Conservation (phyloP, 2,329 filamentous ascomycete genomes). For the Colletotrichum tropicicola region DNA sequence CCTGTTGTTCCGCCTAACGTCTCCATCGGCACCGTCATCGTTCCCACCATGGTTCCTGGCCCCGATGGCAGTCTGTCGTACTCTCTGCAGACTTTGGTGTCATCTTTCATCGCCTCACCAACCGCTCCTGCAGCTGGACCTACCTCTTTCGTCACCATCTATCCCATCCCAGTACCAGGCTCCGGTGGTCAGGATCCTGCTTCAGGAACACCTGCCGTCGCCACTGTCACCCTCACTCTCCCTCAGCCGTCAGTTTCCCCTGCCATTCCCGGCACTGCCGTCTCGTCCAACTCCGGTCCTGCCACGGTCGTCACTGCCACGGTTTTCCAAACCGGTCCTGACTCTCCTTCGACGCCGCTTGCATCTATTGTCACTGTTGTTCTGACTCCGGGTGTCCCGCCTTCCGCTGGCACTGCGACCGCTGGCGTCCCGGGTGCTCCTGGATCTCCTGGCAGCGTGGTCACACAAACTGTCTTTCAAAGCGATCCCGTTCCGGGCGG, state of each 20-base stretch:
- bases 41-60: constrained; percentile 34
- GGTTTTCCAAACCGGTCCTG: not conserved
- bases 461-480: not conserved
- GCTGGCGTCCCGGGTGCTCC: not conserved
- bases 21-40: constrained; percentile 9
- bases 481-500: constrained; percentile 9
- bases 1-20: not conserved
- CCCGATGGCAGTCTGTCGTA: constrained; percentile 42
- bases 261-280: not conserved
- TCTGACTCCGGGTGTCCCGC: not conserved
- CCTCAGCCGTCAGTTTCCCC: not conserved
- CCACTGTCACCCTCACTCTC: constrained; percentile 28
- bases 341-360: not conserved
- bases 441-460: not conserved
- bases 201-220: constrained; percentile 33
- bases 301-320: constrained; percentile 8
- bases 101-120: constrained; percentile 39
- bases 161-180: constrained; percentile 40
- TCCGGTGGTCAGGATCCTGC: constrained; percentile 33
- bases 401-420: not conserved
- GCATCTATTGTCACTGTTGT: not conserved
- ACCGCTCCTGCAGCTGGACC: constrained; percentile 8
- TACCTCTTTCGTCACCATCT: constrained; percentile 25
- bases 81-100: constrained; percentile 38
- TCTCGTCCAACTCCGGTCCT: not conserved